phyloP scores from a whole-genome alignment of 2,329 filamentous ascomycete genomes.

The Cylindrodendrum hubeiense region DNA sequence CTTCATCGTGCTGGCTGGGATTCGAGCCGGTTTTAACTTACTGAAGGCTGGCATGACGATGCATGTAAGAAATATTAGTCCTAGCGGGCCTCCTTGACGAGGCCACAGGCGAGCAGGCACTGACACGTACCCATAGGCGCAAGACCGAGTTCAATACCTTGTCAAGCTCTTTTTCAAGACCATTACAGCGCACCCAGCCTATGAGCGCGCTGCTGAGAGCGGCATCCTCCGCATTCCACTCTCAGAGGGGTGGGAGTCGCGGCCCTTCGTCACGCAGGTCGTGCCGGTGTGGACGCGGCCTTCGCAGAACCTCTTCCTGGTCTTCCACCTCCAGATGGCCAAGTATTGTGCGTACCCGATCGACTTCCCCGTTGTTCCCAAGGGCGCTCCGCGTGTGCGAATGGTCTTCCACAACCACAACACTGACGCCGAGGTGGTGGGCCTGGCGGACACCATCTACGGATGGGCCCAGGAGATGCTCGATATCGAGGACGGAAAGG shows the following conservation, averaged over 20 bases:
- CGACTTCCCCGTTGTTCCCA: constrained; percentile 27
- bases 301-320: constrained; percentile 20
- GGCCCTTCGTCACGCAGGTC: constrained; percentile 45
- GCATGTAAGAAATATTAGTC: too few species aligned
- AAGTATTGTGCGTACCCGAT: constrained; percentile 22
- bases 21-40: too few species aligned
- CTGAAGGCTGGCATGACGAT: too few species aligned
- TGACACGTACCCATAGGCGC: constrained; percentile 36
- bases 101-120: too few species aligned
- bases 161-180: constrained; percentile 44
- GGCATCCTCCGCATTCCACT: constrained; percentile 47
- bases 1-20: too few species aligned
- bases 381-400: constrained; percentile 20
- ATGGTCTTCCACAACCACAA: constrained; percentile 27
- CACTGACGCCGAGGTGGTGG: constrained; percentile 14
- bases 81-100: too few species aligned
- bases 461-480: constrained; percentile 29
- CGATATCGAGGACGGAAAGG: constrained; percentile 19
- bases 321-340: constrained; percentile 24
- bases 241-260: constrained; percentile 42
- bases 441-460: constrained; percentile 2
- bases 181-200: constrained; percentile 39
- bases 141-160: constrained; percentile 40
- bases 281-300: constrained; percentile 44
- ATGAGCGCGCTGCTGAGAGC: constrained; percentile 34